Percentiles rank a stretch among this genome's conserved stretches.
Conservation (phyloP, 148 eudicot species). For the Amaranthus palmeri region DNA sequence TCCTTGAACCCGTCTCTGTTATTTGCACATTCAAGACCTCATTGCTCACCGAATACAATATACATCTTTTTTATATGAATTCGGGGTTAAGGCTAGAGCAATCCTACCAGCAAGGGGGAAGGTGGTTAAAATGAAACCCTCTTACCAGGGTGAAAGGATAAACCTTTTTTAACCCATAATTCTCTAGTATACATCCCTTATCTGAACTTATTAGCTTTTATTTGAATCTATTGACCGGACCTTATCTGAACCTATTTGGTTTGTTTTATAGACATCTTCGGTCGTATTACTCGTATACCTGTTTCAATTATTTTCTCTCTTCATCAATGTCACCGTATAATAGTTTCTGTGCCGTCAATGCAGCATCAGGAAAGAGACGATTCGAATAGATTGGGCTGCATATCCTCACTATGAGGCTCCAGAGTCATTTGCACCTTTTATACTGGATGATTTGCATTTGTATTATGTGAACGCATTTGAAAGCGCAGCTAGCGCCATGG, state of each 20-base stretch:
- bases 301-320: not conserved
- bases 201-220: not conserved
- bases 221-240: not conserved
- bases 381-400: slow-evolving; percentile 82
- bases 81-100: too few relatives aligned
- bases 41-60: too few relatives aligned
- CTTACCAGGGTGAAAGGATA: too few relatives aligned
- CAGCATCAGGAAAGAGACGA: slow-evolving; percentile 64
- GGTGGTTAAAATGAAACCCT: too few relatives aligned
- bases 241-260: not conserved
- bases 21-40: not conserved
- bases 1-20: not conserved
- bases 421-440: slow-evolving; percentile 76
- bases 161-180: too few relatives aligned
- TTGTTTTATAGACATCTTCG: not conserved
- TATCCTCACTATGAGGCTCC: slow-evolving; percentile 91
- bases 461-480: slow-evolving; percentile 95
- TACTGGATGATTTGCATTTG: slow-evolving; percentile 67
- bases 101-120: too few relatives aligned
- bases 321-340: not conserved
- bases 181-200: too few relatives aligned
- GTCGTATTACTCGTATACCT: not conserved
- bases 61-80: too few relatives aligned
- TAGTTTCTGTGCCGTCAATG: slow-evolving; percentile 2
- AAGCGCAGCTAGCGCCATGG: slow-evolving; percentile 96